phyloP scores from a whole-genome alignment of 768 basidiomycete species.

The Clitopilus hobsonii region DNA sequence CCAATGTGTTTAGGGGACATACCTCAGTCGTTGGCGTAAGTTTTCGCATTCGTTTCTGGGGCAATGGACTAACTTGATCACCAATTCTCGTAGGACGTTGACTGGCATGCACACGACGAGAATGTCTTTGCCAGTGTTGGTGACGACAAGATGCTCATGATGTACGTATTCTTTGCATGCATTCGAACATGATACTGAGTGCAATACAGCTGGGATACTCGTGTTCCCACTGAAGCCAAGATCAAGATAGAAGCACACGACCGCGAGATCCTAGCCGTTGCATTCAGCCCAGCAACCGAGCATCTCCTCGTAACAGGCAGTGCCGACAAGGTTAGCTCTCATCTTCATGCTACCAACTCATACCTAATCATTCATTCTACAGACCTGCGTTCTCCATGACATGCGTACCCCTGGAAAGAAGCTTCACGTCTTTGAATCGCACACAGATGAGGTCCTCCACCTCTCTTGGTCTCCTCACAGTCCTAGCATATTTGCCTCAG shows the following conservation, averaged over 20 bases:
- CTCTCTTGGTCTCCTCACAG: constrained; percentile 95
- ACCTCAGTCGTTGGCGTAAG: constrained; percentile 87
- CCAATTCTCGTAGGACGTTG: constrained; percentile 68
- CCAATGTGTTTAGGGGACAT: constrained; percentile 82
- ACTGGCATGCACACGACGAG: constrained; percentile 85
- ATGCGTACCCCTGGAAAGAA: constrained; percentile 68
- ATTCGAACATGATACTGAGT: constrained; percentile 1
- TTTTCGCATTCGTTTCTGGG: constrained; percentile 7
- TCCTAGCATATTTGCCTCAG: constrained; percentile 89
- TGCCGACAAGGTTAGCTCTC: constrained; percentile 75
- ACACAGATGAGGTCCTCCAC: constrained; percentile 92
- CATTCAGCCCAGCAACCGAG: constrained; percentile 81
- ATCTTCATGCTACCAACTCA: background rate
- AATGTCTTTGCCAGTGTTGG: constrained; percentile 92
- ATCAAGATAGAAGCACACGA: constrained; percentile 82
- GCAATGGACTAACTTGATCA: background rate
- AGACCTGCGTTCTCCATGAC: constrained; percentile 91
- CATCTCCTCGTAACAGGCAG: constrained; percentile 87
- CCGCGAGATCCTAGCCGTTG: constrained; percentile 84
- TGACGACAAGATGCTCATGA: constrained; percentile 90
- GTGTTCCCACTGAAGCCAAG: constrained; percentile 64
- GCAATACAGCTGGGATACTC: constrained; percentile 86
- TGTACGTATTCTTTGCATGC: constrained; percentile 51
- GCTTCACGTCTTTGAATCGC: constrained; percentile 88
- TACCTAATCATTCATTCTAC: background rate